Evolutionary conservation across 2,329 filamentous ascomycete genomes (phyloP), one percentile per base, ranked within the genome.

Genomic region (Pseudogymnoascus sp.): DNA sequence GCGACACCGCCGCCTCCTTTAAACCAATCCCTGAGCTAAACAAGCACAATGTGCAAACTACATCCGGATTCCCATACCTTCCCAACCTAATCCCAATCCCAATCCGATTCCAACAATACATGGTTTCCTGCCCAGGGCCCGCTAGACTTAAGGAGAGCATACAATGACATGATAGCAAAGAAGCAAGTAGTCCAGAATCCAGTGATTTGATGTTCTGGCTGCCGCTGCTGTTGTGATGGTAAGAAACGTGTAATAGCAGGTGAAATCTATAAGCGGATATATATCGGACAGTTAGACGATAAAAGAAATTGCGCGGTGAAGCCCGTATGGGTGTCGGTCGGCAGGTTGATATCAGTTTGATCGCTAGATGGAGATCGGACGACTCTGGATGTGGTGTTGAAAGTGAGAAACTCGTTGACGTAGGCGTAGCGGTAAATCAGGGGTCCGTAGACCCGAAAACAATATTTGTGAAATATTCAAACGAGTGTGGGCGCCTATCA

Each of bases 401-500:
- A 16, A 2, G 46, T 53, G 46, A 53, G 25, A 16, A 21, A 31
- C 25, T 31, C 25, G 23, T 25, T 53, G 46, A 53, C 25, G 46
- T 53, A 31, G 46, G 31, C 46, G 46, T 50, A 53, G 46, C 46
- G 25, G 23, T 31, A 50, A 44, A 53, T 53, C 46, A 53, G n/a
- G 46, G 23, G 46, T 53, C 46, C 25, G 10, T 44, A n/a, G 46
- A 53, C 46, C 46, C 46, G 3, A 16, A 53, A 53, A 28, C 23
- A 53, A 31, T 16, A 16, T 5, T 31, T 53, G 46, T 53, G 53
- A 53, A 68, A 69, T 23, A 37, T 66, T 66, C 61, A 67, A 75
- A 71, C 42, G 72, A 74, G 67, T 67, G 74, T 73, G 67, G 67
- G 62, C 53, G 16, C 60, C 46, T 16, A 53, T 61, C 2, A n/a